Evolutionary conservation across 2,329 filamentous ascomycete species (phyloP), one percentile per base, ranked within the genome.

Genomic region (Nothopassalora personata): DNA sequence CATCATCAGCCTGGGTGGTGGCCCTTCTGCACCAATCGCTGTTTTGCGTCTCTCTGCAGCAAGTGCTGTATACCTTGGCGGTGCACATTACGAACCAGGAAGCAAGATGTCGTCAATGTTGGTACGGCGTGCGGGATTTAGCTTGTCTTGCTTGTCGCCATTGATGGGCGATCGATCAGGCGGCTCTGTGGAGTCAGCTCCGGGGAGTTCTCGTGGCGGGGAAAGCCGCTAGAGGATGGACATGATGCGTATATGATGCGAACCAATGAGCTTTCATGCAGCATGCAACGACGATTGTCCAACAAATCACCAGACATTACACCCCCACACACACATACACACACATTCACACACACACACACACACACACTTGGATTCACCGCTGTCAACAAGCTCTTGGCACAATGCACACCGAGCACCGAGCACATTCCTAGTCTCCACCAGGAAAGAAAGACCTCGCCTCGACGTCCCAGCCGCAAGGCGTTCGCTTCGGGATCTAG

Each of bases 161-260:
- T 31, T 34, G 11, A 10, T 23, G 1, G 23, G 23, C 23, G 23
- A 3, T 23, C 30, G 30, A 34, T 51, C 49, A 30, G n/a, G 49
- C 27, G 49, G 30, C 27, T 28, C 27, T 28, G 28, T 34, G 30
- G 49, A 51, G 49, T n/a, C 49, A 34, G 30, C 30, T n/a, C 49
- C 49, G 49, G 7, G 10, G 3, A 49, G 46, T 49, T 49, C 46
- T 49, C 46, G 46, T 11, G 3, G 28, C 18, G 47, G n/a, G 23
- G 27, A 27, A 27, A 49, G 18, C n/a, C 47, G n/a, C n/a, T 10
- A 34, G n/a, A 19, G 3, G 46, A 27, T 8, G 30, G n/a, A n/a
- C n/a, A 51, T 51, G 49, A 51, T 51, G 49, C 49, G 30, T 34
- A 28, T 9, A 51, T 51, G 49, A 51, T 51, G 49, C 46, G 46